phyloP scores from a whole-genome alignment of 2,329 filamentous ascomycete species.

The Scytalidium sp. region DNA sequence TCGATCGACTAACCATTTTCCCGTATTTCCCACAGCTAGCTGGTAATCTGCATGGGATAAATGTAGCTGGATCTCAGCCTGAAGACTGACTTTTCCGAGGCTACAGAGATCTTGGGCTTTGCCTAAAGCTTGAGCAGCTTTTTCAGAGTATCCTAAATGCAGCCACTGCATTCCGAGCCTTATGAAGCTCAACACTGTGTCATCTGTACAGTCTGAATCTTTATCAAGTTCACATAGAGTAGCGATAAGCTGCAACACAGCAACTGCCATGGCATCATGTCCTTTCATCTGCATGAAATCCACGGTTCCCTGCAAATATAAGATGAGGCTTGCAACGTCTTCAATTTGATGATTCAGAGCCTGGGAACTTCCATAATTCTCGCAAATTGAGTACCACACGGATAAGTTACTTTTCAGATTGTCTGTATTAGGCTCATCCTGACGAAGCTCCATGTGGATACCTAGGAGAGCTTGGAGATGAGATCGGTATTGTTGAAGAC shows the following conservation, averaged over 20 bases:
- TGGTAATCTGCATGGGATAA: constrained; percentile 74
- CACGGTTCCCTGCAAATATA: constrained; percentile 48
- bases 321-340: constrained; percentile 43
- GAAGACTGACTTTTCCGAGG: constrained; percentile 35
- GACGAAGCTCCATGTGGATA: constrained; percentile 21
- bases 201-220: constrained; percentile 34
- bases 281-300: constrained; percentile 58
- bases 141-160: constrained; percentile 57
- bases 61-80: constrained; percentile 56
- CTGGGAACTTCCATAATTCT: constrained; percentile 38
- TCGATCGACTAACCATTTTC: constrained; percentile 51
- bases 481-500: constrained; percentile 17
- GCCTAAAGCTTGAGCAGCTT: constrained; percentile 54
- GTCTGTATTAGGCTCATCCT: constrained; percentile 19
- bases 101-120: constrained; percentile 50
- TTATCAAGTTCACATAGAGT: constrained; percentile 44
- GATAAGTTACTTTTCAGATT: constrained; percentile 17
- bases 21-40: constrained; percentile 61
- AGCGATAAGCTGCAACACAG: constrained; percentile 45
- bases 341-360: constrained; percentile 44
- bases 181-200: constrained; percentile 34
- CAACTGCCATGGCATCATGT: constrained; percentile 44
- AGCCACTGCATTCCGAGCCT: constrained; percentile 52
- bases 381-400: constrained; percentile 35
- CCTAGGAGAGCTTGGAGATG: constrained; percentile 22